Evolutionary conservation across 257 asterid species (phyloP), one percentile per base, ranked within the genome.

Genomic region (Solanum rostratum): DNA sequence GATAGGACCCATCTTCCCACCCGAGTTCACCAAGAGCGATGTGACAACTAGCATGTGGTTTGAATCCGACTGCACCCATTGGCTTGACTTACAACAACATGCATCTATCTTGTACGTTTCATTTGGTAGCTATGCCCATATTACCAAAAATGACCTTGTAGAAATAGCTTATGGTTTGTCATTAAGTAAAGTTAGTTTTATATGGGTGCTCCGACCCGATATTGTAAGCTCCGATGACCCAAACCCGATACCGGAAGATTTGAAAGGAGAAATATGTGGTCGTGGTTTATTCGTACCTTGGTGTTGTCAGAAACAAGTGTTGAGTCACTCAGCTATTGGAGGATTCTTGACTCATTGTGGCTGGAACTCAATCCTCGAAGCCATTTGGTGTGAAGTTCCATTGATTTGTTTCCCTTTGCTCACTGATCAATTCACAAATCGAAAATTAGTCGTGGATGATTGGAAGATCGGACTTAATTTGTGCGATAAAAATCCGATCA

Each of bases 261-360:
- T 88, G 27, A 16, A 27, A 57, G 82, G 63, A 22, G 87, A 81
- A 57, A 79, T 69, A 1, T 29, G 85, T 10, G 88, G 78, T 15
- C 86, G 89, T 0, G 91, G 89, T 13, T 15, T 86, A 82, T 62
- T 90, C 19, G 24, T 89, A 4, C 90, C 87, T 0, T 89, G 92
- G 93, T 92, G 94, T 50, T 50, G 82, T 7, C 92, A 92, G 30
- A 90, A 43, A n/a, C 81, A 55, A 33, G 94, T 87, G 10, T 10
- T 90, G 79, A 82, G 85, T 0, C 89, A 92, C 18, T 81, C 85
- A 3, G 88, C 89, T 0, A 55, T 90, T 3, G 89, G 88, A 11
- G 93, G 91, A 27, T 91, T 89, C 73, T 50, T 91, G 59, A 90
- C 87, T 14, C 91, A 91, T 20, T 91, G 91, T 49, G 94, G 92